Evolutionary conservation across 2,329 filamentous ascomycete species (phyloP), one percentile per base, ranked within the genome.

Genomic region (Amauroascus niger): DNA sequence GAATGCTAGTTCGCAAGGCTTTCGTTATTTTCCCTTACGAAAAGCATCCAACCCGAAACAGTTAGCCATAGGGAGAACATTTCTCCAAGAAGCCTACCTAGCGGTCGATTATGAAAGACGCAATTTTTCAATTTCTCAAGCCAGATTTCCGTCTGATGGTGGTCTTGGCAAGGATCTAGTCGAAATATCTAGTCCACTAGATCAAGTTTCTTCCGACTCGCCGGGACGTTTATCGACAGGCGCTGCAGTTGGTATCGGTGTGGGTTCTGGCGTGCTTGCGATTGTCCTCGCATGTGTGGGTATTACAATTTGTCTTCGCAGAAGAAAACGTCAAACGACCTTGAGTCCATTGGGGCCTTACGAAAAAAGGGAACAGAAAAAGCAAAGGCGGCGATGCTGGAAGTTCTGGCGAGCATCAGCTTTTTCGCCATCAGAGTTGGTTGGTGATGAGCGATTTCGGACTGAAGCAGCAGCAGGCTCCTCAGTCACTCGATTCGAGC

Each of bases 1-100:
- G 3, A 57, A 58, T 30, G 64, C 60, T 37, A 60, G 56, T 14
- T 59, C 58, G 40, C 54, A 63, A 7, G 53, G 60, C 3, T 54
- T 63, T 20, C 60, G 59, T 22, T 73, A 73, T 56, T 73, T 74
- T 52, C 71, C 71, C 6, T 54, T 74, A 6, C 67, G 68, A 43
- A 63, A 61, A 58, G 65, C 70, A 2, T 54, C 57, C 0, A 65
- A 67, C 45, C 58, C 61, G 7, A 63, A 62, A 33, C 65, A 71
- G 52, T 67, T 64, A 45, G 69, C 64, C 6, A 63, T 73, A 37
- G 70, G 71, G n/a, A 62, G 71, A 48, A 59, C 63, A 7, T 72
- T 73, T 54, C 58, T 73, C 14, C 71, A 73, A 59, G 70, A 73
- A 60, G 65, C 67, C 14, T 69, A 71, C 56, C 43, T 70, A 24